Evolutionary conservation across 306 rosid genomes (phyloP).

Genomic region (Sindora glabra): DNA sequence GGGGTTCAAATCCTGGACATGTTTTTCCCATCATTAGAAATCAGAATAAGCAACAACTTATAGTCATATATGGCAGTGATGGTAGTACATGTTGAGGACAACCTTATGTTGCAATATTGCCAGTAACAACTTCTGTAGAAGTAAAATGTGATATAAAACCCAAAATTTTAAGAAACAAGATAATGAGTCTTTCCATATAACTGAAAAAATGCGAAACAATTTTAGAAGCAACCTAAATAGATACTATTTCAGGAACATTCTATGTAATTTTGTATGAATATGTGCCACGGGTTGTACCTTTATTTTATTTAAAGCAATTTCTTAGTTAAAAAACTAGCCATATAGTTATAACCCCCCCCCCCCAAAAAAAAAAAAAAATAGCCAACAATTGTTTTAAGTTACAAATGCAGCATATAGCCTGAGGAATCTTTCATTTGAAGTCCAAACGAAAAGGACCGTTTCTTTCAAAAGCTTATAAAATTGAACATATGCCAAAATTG

Average conservation of each 20-base stretch:
- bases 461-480: background rate
- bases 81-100: background rate
- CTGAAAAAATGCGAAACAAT: background rate
- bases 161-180: background rate
- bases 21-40: background rate
- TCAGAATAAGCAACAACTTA: background rate
- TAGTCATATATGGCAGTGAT: background rate
- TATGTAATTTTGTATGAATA: background rate
- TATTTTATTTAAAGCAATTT: no score
- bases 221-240: background rate
- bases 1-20: no score
- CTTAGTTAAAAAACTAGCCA: no score
- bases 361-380: background rate
- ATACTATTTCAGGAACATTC: conserved; percentile 7
- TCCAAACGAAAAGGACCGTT: background rate
- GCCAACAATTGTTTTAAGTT: background rate
- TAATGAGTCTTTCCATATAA: background rate
- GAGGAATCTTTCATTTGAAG: background rate
- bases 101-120: background rate
- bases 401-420: background rate
- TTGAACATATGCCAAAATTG: background rate
- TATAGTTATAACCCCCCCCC: no score
- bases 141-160: background rate
- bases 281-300: no score
- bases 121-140: no score